Base-by-base conservation (phyloP, 2,329 filamentous ascomycete species). In the Claviceps paspali region DNA sequence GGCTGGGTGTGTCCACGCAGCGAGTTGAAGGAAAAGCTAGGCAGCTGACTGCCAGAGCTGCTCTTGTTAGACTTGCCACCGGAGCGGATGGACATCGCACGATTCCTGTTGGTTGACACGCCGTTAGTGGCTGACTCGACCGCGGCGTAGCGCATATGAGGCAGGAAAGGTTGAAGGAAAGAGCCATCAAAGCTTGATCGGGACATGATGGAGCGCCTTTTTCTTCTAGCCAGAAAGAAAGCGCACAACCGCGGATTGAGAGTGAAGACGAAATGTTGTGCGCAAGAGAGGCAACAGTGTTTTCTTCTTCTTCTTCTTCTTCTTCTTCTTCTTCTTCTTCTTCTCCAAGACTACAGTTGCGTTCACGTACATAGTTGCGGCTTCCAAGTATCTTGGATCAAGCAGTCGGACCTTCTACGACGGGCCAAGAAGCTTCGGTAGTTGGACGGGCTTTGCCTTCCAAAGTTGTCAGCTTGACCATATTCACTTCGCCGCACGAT, bases 1-100 rank as follows among this genome's bases (percentile, higher is more conserved):
- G 87, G 84, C 55, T 94, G 85, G 49, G 80, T 73, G 34, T 79
- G 75, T 39, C 85, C 85, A 36, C 88, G 84, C 38, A 98, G 76
- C 15, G 85, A 91, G 46, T 74, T 77, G 64, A 96, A 81, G 41
- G 78, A 82, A 65, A 96, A 94, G 52, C 76, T 79, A 55, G 82
- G 77, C 39, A 63, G 52, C 33, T 55, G 51, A 49, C 46, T 44
- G 18, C 56, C 50, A 34, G 57, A 51, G 52, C 57, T 49, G 50
- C 51, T 48, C 52, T 61, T 56, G 50, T 55, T 55, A 43, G 56
- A 53, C 54, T 73, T 73, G 55, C 72, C 70, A 54, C 73, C 71
- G 42, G 79, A 81, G 49, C 81, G 79, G 52, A 83, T 73, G 22
- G 80, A 85, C 42, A 84, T 70, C 42, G 76, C 73, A 51, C 81